Conservation (phyloP, 257 asterid genomes). For the Gardenia jasminoides region DNA sequence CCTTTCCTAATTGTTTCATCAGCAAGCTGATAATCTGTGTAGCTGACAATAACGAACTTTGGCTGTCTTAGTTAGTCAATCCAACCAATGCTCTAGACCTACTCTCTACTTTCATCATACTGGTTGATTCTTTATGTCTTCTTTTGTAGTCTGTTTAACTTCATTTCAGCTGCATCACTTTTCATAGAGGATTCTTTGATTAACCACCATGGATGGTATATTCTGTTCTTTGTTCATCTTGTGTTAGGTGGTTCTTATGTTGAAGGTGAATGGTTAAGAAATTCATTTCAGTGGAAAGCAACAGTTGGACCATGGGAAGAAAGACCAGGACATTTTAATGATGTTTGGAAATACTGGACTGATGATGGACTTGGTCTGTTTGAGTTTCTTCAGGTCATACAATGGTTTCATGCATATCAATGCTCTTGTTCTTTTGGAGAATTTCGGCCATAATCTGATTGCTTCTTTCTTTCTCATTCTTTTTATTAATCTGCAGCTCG, state of each 20-base stretch:
- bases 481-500: slow-evolving; percentile 55
- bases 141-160: neutral
- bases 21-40: neutral
- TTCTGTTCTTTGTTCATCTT: neutral
- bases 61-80: neutral
- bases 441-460: neutral
- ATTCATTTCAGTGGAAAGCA: slow-evolving; percentile 97
- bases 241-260: slow-evolving; percentile 89
- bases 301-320: slow-evolving; percentile 95
- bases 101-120: neutral
- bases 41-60: neutral
- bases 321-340: slow-evolving; percentile 96
- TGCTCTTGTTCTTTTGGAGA: neutral
- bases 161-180: neutral
- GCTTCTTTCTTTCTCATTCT: neutral
- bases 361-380: slow-evolving; percentile 94
- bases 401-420: slow-evolving; percentile 1
- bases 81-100: neutral
- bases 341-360: slow-evolving; percentile 96
- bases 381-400: slow-evolving; percentile 80
- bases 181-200: neutral
- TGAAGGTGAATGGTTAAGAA: slow-evolving; percentile 87
- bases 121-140: neutral
- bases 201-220: too few species aligned
- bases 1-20: too few species aligned